Percentiles rank a stretch among this genome's conserved stretches.
These are phyloP conservation scores for Trametes meyenii DNA, from an alignment of 768 basidiomycete genomes.

Conservation along the genomic window DNA sequence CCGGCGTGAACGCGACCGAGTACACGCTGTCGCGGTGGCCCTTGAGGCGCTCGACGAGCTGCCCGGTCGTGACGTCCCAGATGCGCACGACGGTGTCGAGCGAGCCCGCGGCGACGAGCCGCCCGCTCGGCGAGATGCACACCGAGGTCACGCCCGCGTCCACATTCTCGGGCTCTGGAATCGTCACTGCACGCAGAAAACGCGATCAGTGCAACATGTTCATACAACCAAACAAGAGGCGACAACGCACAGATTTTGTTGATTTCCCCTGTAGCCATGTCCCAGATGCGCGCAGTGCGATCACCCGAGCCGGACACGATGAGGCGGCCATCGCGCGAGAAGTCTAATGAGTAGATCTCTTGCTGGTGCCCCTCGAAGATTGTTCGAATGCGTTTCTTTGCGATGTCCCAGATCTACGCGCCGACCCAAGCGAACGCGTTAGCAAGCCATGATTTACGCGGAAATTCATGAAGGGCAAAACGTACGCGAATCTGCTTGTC, in stretches of 20 bases:
- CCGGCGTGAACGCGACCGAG: constrained; percentile 86
- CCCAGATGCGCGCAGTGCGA: constrained; percentile 64
- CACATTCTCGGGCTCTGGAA: constrained; percentile 50
- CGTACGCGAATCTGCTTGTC: constrained; percentile 89
- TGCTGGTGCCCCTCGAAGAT: constrained; percentile 89
- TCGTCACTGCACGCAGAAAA: constrained; percentile 37
- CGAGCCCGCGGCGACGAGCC: constrained; percentile 60
- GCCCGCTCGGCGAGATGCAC: constrained; percentile 60
- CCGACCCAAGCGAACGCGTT: neutral
- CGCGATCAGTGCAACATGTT: neutral
- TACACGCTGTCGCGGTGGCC: constrained; percentile 68
- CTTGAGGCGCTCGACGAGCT: constrained; percentile 56
- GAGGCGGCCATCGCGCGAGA: constrained; percentile 81
- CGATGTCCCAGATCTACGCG: constrained; percentile 88
- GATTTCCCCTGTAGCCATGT: constrained; percentile 48
- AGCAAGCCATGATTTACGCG: no score
- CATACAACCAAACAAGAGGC: neutral
- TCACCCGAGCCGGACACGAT: constrained; percentile 91
- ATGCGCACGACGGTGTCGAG: constrained; percentile 69
- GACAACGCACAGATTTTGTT: constrained; percentile 39
- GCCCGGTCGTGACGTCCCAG: constrained; percentile 67
- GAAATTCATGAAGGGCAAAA: no score
- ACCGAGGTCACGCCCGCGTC: constrained; percentile 67
- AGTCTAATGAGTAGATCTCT: constrained; percentile 94
- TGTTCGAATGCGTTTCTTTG: constrained; percentile 73